phyloP scores from a whole-genome alignment of 768 basidiomycete species.

The Pleurotus ostreatus region DNA sequence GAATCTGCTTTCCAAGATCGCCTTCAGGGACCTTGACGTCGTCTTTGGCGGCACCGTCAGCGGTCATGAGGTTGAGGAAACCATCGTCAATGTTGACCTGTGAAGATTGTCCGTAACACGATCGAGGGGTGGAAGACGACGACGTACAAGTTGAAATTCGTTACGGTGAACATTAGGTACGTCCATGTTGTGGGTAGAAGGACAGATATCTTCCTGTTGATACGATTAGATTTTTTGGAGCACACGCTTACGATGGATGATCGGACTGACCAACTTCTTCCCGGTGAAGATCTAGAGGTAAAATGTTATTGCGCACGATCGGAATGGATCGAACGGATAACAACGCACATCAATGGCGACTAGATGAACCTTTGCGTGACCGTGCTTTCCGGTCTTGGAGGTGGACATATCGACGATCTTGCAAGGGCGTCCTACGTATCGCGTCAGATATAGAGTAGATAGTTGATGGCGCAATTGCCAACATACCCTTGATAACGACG shows the following conservation, averaged over 20 bases:
- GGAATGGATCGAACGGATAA: neutral
- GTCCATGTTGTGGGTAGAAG: slow-evolving; percentile 99
- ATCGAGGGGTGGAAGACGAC: neutral
- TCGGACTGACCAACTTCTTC: slow-evolving; percentile 82
- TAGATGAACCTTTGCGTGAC: slow-evolving; percentile 99
- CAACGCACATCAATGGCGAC: slow-evolving; percentile 89
- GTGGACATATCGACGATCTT: slow-evolving; percentile 99
- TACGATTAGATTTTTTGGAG: slow-evolving; percentile 7
- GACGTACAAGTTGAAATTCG: slow-evolving; percentile 84
- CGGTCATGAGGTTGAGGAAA: slow-evolving; percentile 90
- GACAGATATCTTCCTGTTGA: slow-evolving; percentile 83
- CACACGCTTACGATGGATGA: slow-evolving; percentile 1
- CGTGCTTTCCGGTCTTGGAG: slow-evolving; percentile 99
- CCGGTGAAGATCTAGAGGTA: slow-evolving; percentile 87
- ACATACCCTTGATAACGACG: slow-evolving; percentile 89
- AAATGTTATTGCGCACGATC: neutral
- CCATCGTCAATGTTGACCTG: slow-evolving; percentile 90
- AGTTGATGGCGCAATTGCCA: neutral
- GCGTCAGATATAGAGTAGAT: slow-evolving; percentile 7
- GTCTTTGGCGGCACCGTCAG: slow-evolving; percentile 80
- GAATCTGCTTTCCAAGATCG: slow-evolving; percentile 73
- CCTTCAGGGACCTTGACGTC: slow-evolving; percentile 92
- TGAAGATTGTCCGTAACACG: too few relatives aligned
- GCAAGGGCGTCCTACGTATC: slow-evolving; percentile 75
- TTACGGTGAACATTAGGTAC: slow-evolving; percentile 89